phyloP scores from a whole-genome alignment of 345 rosid species.

The Arabidopsis arenosa region DNA sequence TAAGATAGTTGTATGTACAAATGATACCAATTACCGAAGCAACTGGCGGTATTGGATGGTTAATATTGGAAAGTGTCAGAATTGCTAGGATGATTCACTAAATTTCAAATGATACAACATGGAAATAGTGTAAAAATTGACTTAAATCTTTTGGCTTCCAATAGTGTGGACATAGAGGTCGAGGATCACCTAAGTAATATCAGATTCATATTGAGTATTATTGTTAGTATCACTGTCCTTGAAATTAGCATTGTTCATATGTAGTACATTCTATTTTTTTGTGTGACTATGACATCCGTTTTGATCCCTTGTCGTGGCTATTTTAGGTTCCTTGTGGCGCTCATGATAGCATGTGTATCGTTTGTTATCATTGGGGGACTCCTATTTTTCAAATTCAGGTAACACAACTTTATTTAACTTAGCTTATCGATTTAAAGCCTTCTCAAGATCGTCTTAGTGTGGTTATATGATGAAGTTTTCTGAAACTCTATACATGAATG shows the following conservation, averaged over 20 bases:
- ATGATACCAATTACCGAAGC: not conserved
- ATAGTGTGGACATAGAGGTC: not conserved
- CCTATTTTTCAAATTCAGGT: constrained; percentile 83
- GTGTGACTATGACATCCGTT: constrained; percentile 19
- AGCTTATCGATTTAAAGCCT: constrained; percentile 18
- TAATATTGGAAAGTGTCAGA: constrained; percentile 4
- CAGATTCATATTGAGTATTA: constrained; percentile 4
- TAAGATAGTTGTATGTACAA: constrained; percentile 5
- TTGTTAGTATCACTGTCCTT: constrained; percentile 19
- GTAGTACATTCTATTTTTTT: not conserved
- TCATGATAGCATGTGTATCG: constrained; percentile 77
- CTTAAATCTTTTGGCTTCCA: not conserved
- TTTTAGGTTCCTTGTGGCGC: constrained; percentile 83
- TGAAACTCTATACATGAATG: constrained; percentile 10
- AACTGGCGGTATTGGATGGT: not conserved
- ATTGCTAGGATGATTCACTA: not conserved
- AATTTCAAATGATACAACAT: not conserved
- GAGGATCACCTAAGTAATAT: not conserved
- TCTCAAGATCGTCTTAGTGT: not conserved
- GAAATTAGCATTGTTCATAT: constrained; percentile 18
- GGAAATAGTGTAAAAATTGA: not conserved
- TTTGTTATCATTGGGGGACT: constrained; percentile 87
- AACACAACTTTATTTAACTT: constrained; percentile 23
- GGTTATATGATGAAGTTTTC: constrained; percentile 8
- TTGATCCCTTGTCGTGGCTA: constrained; percentile 32